Evolutionary conservation across 805 yeast genomes (phyloP), one percentile per base, ranked within the genome.

Genomic region (Blastobotrys parvus): DNA sequence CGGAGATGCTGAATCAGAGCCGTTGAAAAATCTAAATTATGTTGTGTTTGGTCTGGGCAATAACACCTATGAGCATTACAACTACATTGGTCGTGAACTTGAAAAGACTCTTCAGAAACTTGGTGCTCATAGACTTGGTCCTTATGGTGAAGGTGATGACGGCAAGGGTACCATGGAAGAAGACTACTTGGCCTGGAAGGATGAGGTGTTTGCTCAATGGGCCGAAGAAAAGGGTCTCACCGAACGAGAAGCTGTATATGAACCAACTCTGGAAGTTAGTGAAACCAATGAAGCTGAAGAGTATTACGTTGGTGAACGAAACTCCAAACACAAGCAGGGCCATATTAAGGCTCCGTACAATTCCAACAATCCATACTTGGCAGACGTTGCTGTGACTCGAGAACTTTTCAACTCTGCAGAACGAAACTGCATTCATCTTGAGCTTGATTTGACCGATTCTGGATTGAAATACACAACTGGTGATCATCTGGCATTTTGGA

Each of bases 151-250:
- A 62, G 98, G 96, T 62, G 98, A 90, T 60, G 98, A 90, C 60
- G 97, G 96, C 56, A 74, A 75, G 48, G 97, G 94, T 42, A 77
- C 95, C 43, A 78, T 90, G 72, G 97, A 90, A 63, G 98, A 90
- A 65, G 97, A 92, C 65, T 90, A 77, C 63, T 66, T 92, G 58
- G 69, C 88, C 37, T 90, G 98, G 98, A 92, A 89, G 64, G 97
- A 89, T 49, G 62, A 67, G 11, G 69, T 82, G 45, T 75, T 87
- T 54, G 84, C 78, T 13, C 61, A 74, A 2, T 70, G 89, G 64
- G 78, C 80, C 56, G 72, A 72, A 47, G 68, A 74, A 40, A 70
- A 86, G 56, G 68, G 75, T 46, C 69, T 90, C 44, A 80, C 82
- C 53, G 97, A 89, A 65, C 84, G 76, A 50, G 96, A 88, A 51